Evolutionary conservation across 257 asterid genomes (phyloP).

Genomic region (Ehretia macrophylla): DNA sequence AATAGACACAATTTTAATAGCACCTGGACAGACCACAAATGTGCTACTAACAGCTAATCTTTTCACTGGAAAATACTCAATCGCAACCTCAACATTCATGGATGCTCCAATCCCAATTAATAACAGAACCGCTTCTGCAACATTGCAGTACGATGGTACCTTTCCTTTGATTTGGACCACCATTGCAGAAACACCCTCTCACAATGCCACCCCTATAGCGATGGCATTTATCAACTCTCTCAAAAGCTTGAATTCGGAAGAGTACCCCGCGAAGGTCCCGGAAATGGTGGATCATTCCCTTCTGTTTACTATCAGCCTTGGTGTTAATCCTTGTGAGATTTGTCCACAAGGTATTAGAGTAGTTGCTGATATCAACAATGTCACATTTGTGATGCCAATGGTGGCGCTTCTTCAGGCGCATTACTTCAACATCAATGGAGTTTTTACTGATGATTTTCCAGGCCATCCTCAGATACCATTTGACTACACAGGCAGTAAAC

Average conservation of each 20-base stretch:
- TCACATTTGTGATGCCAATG: conserved; percentile 84
- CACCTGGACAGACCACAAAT: conserved; percentile 91
- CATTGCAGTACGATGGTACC: conserved; percentile 66
- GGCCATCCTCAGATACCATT: conserved; percentile 50
- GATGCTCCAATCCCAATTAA: conserved; percentile 67
- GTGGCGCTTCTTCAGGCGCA: conserved; percentile 73
- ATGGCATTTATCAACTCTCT: conserved; percentile 54
- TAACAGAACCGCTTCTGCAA: conserved; percentile 81
- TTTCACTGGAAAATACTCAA: conserved; percentile 60
- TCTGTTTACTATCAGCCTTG: conserved; percentile 64
- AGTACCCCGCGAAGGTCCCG: conserved; percentile 74
- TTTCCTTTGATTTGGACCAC: conserved; percentile 31
- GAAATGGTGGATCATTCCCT: conserved; percentile 55
- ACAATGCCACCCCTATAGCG: conserved; percentile 70
- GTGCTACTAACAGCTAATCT: conserved; percentile 53
- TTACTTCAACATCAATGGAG: conserved; percentile 48
- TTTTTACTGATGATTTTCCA: conserved; percentile 78
- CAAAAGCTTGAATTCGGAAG: conserved; percentile 51
- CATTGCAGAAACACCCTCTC: conserved; percentile 45
- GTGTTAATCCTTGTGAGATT: conserved; percentile 65
- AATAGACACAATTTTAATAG: conserved; percentile 57
- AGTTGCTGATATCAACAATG: conserved; percentile 70
- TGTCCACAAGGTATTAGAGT: conserved; percentile 65
- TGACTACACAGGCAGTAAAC: conserved; percentile 58
- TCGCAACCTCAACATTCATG: conserved; percentile 73